phyloP scores from a whole-genome alignment of 192 early-diverging fungal genomes.

The Jimgerdemannia lactiflua region DNA sequence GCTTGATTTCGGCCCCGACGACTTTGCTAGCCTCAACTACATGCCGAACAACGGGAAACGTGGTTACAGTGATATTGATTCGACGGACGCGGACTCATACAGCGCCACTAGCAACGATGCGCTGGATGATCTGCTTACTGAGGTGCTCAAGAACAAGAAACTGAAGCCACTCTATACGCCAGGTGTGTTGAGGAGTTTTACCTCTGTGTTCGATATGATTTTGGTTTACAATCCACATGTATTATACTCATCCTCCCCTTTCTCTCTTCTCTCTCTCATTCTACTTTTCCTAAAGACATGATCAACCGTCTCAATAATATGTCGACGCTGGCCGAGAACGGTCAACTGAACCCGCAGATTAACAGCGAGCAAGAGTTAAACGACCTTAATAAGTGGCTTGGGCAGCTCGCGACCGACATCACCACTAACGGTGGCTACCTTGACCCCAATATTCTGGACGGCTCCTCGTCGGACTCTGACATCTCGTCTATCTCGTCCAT shows the following conservation, averaged over 20 bases:
- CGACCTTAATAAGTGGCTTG: slow-evolving; percentile 27
- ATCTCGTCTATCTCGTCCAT: no score
- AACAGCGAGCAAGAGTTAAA: slow-evolving; percentile 19
- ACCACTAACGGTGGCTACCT: no score
- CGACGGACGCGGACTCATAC: neutral
- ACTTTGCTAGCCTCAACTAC: neutral
- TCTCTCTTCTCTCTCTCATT: slow-evolving; percentile 2
- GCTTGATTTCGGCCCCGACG: slow-evolving; percentile 8
- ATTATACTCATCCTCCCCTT: no score
- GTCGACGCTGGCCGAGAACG: slow-evolving; percentile 13
- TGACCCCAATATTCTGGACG: no score
- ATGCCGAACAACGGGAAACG: slow-evolving; percentile 4
- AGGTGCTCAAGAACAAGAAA: slow-evolving; percentile 9
- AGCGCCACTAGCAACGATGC: neutral
- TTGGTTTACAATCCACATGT: no score
- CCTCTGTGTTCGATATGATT: neutral
- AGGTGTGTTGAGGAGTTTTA: slow-evolving; percentile 10
- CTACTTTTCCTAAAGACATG: slow-evolving; percentile 1
- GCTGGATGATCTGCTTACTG: slow-evolving; percentile 14
- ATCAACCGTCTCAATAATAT: slow-evolving; percentile 8
- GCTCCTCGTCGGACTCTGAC: no score
- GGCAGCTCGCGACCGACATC: slow-evolving; percentile 5
- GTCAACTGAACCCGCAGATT: slow-evolving; percentile 16
- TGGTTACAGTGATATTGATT: neutral
- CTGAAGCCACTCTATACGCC: slow-evolving; percentile 3